Conservation (phyloP, 345 rosid genomes). For the Salix purpurea region DNA sequence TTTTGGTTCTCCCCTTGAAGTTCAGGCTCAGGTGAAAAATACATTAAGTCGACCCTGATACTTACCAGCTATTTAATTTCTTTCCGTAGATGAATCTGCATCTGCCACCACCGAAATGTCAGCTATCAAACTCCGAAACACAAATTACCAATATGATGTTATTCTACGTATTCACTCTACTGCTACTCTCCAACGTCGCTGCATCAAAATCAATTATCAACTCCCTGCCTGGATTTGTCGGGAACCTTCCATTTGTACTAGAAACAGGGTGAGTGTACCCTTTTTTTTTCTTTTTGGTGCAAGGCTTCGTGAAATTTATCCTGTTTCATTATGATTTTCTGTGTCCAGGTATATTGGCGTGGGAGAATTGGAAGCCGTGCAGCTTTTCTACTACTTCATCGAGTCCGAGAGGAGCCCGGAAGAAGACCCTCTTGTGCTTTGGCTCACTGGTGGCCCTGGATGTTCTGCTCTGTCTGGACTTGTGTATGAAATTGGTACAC, state of each 20-base stretch:
- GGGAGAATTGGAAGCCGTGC: conserved; percentile 15
- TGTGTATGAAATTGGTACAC: conserved; percentile 28
- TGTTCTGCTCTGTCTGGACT: conserved; percentile 35
- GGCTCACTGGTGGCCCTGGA: conserved; percentile 43
- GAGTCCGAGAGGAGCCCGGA: conserved; percentile 28
- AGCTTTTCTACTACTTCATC: conserved; percentile 31
- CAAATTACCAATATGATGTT: neutral
- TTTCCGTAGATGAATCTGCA: no score
- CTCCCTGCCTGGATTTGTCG: conserved; percentile 12
- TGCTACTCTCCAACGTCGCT: neutral
- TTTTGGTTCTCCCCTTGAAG: no score
- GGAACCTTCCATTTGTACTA: conserved; percentile 14
- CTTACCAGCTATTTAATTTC: no score
- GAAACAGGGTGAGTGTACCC: conserved; percentile 14
- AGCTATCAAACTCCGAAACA: neutral
- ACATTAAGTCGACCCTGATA: neutral
- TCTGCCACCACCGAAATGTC: no score
- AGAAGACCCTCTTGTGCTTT: conserved; percentile 35
- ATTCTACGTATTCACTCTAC: neutral
- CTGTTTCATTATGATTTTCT: neutral
- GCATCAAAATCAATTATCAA: conserved; percentile 10
- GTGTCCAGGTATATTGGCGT: conserved; percentile 28
- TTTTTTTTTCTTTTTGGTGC: neutral
- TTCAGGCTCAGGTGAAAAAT: no score
- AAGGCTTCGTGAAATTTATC: neutral